Percentiles rank a stretch among this genome's conserved stretches.
phyloP scores from a whole-genome alignment of 768 basidiomycete species.

The Harrya chromipes region DNA sequence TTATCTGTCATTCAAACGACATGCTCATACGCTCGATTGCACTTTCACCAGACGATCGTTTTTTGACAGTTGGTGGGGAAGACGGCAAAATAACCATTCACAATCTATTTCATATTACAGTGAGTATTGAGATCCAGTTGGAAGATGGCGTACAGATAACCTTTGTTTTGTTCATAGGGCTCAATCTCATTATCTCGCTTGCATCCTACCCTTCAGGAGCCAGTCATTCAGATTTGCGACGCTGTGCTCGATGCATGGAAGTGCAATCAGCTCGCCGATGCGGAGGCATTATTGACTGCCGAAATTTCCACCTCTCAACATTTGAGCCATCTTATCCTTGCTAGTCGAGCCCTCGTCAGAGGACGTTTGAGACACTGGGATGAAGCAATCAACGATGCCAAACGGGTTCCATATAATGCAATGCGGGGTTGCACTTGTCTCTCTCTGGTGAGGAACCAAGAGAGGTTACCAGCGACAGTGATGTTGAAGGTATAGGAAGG shows the following conservation, averaged over 20 bases:
- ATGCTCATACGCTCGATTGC: not conserved
- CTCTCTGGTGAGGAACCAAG: no score
- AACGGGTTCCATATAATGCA: no score
- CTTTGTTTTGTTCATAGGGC: no score
- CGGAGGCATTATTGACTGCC: not conserved
- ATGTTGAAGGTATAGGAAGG: no score
- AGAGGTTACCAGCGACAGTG: no score
- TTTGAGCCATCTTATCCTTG: not conserved
- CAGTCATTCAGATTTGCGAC: not conserved
- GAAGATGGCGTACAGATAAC: no score
- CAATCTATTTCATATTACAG: no score
- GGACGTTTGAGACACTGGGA: slow-evolving; percentile 6
- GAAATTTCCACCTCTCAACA: not conserved
- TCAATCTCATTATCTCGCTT: not conserved
- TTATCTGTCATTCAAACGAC: not conserved
- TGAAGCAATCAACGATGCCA: not conserved
- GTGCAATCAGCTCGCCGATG: not conserved
- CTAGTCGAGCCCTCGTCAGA: slow-evolving; percentile 2
- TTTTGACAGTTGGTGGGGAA: not conserved
- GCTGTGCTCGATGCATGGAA: not conserved
- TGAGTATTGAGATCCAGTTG: no score
- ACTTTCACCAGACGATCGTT: not conserved
- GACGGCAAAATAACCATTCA: not conserved
- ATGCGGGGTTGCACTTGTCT: no score
- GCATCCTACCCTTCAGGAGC: not conserved